Evolutionary conservation across 2,329 filamentous ascomycete genomes (phyloP).

Genomic region (Aureobasidium zeae): DNA sequence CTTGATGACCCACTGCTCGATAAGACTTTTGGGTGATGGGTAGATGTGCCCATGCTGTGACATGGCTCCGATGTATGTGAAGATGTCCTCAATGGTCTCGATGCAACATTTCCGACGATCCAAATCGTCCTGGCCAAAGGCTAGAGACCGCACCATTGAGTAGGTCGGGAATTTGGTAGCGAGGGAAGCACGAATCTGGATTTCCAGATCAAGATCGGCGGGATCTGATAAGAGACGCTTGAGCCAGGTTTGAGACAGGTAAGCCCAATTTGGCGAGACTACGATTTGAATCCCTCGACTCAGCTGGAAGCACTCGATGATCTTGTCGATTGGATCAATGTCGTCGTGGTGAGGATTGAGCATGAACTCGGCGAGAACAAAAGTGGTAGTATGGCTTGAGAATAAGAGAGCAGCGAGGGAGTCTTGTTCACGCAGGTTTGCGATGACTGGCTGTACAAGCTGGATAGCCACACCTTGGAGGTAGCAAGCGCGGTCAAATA

Average conservation of each 20-base stretch:
- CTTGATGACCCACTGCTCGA: not conserved
- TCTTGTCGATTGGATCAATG: conserved; percentile 10
- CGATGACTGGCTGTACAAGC: conserved; percentile 15
- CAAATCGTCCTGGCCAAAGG: conserved; percentile 5
- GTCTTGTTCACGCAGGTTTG: conserved; percentile 9
- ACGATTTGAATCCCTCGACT: conserved; percentile 9
- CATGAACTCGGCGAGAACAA: conserved; percentile 14
- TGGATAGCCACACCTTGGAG: conserved; percentile 16
- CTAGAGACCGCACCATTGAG: not conserved
- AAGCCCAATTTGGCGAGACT: conserved; percentile 1
- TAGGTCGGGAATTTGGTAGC: not conserved
- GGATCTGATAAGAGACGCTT: not conserved
- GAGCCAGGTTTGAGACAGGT: conserved; percentile 4
- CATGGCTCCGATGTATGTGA: not conserved
- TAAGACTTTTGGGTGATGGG: not conserved
- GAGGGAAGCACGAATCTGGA: not conserved
- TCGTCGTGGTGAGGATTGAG: conserved; percentile 11
- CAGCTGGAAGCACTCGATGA: conserved; percentile 13
- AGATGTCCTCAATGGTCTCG: conserved; percentile 6
- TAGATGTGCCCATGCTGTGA: not conserved
- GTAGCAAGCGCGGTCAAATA: conserved; percentile 16
- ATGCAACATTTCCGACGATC: conserved; percentile 2
- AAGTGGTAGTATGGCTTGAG: conserved; percentile 17
- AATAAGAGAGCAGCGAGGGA: conserved; percentile 17
- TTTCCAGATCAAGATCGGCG: not conserved